Evolutionary conservation across 2,329 filamentous ascomycete species (phyloP).

Genomic region (Tolypocladium paradoxum): DNA sequence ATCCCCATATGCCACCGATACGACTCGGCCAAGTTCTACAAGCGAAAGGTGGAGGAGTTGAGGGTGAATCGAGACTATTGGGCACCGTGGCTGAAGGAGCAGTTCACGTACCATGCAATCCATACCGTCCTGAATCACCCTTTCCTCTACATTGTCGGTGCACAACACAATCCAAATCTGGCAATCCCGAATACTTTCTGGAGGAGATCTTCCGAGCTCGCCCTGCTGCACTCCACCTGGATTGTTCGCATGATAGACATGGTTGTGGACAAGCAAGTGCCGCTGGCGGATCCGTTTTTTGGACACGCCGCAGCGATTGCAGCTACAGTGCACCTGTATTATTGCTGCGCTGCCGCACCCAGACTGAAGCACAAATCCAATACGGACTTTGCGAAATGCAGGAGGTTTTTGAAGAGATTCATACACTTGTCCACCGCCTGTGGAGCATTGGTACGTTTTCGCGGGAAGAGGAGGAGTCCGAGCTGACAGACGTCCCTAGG

Average conservation of each 20-base stretch:
- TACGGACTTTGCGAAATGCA: constrained; percentile 39
- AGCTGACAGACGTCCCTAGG: constrained; percentile 17
- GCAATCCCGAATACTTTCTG: constrained; percentile 44
- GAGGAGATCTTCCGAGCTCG: constrained; percentile 39
- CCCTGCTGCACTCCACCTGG: constrained; percentile 41
- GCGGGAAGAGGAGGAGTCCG: background rate
- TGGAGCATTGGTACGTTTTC: constrained; percentile 27
- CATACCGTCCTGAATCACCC: constrained; percentile 41
- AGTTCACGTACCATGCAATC: constrained; percentile 42
- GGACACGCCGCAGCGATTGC: constrained; percentile 40
- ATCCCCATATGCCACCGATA: constrained; percentile 40
- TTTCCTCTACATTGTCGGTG: constrained; percentile 40
- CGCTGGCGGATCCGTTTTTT: constrained; percentile 39
- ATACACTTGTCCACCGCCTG: constrained; percentile 35
- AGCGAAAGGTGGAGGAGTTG: constrained; percentile 35
- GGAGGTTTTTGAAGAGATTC: constrained; percentile 36
- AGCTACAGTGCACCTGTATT: constrained; percentile 42
- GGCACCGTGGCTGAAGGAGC: constrained; percentile 40
- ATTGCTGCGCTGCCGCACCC: constrained; percentile 37
- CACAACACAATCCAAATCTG: constrained; percentile 39
- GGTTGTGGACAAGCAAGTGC: constrained; percentile 38
- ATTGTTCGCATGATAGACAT: constrained; percentile 43
- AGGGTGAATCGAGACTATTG: constrained; percentile 35
- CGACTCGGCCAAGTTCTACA: constrained; percentile 40
- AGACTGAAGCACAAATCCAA: constrained; percentile 40